phyloP scores from a whole-genome alignment of 176 grass and related monocot species.

The Pontederia paniculata region DNA sequence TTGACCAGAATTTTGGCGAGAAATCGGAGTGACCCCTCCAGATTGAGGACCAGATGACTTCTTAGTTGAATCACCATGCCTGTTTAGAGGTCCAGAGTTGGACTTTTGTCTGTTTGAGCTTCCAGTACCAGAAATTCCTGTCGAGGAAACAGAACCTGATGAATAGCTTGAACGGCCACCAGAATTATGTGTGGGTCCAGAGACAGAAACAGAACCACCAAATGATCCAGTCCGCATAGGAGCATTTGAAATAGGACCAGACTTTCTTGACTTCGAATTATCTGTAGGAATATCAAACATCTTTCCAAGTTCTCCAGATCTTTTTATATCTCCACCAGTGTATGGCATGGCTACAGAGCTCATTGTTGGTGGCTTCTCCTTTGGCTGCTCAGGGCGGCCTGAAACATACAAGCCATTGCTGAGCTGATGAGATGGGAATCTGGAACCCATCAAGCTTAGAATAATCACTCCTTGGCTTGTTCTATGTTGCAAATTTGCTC shows the following conservation, averaged over 20 bases:
- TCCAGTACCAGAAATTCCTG: slow-evolving; percentile 27
- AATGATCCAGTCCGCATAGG: slow-evolving; percentile 54
- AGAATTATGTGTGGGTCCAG: slow-evolving; percentile 38
- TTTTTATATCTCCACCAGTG: slow-evolving; percentile 80
- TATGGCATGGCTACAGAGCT: slow-evolving; percentile 78
- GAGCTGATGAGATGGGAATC: slow-evolving; percentile 87
- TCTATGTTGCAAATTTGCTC: no score
- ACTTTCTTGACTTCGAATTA: slow-evolving; percentile 56
- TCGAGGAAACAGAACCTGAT: slow-evolving; percentile 51
- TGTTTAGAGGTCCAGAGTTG: slow-evolving; percentile 87
- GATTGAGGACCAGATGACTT: slow-evolving; percentile 70
- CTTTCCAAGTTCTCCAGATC: slow-evolving; percentile 43
- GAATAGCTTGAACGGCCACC: slow-evolving; percentile 39
- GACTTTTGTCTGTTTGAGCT: slow-evolving; percentile 64
- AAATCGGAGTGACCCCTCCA: slow-evolving; percentile 62
- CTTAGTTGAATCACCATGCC: slow-evolving; percentile 66
- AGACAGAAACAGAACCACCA: slow-evolving; percentile 39
- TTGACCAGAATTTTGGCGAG: slow-evolving; percentile 52
- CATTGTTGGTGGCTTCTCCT: slow-evolving; percentile 64
- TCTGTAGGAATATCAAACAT: slow-evolving; percentile 25
- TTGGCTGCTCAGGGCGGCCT: slow-evolving; percentile 63
- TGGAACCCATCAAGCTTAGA: slow-evolving; percentile 47
- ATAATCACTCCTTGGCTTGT: neutral
- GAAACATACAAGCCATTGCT: slow-evolving; percentile 95
- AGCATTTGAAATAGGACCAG: slow-evolving; percentile 52